Percentiles rank a stretch among this genome's conserved stretches.
phyloP scores from a whole-genome alignment of 148 eudicot genomes.

The Vaccinium myrtillus region DNA sequence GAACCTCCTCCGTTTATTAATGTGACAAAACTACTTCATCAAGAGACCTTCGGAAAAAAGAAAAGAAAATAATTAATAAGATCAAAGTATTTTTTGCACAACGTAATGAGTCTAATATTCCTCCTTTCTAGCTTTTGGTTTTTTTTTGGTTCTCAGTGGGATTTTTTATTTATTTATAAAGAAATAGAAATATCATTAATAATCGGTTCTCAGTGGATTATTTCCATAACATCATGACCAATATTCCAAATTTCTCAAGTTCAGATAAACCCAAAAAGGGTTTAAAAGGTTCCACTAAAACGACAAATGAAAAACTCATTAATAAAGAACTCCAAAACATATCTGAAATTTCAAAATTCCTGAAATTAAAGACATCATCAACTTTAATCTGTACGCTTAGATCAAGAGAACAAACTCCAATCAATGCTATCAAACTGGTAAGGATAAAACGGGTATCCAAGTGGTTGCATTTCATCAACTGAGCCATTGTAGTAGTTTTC shows the following conservation, averaged over 20 bases:
- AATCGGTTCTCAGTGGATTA: background rate
- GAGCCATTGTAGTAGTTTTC: background rate
- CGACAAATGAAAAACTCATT: background rate
- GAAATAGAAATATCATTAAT: too few species aligned
- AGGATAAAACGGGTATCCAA: background rate
- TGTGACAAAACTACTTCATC: too few species aligned
- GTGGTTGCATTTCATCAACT: background rate
- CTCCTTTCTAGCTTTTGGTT: too few species aligned
- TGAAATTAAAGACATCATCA: too few species aligned
- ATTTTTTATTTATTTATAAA: too few species aligned
- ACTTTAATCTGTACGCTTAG: background rate
- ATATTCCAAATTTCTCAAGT: background rate
- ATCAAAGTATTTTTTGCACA: too few species aligned
- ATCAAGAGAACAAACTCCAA: background rate
- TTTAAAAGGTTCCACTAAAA: too few species aligned
- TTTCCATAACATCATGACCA: background rate
- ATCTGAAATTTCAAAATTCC: background rate
- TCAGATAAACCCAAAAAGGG: background rate
- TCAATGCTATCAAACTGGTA: background rate
- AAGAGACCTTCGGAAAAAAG: too few species aligned
- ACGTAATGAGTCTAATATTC: too few species aligned
- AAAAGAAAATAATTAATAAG: too few species aligned
- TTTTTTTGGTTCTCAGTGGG: too few species aligned
- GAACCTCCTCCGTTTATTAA: too few species aligned
- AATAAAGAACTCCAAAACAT: background rate